Percentiles rank a stretch among this genome's conserved stretches.
These are phyloP conservation scores for Chaetomiaceae sp. DNA, from an alignment of 2,329 filamentous ascomycete species.

Conservation along the genomic window DNA sequence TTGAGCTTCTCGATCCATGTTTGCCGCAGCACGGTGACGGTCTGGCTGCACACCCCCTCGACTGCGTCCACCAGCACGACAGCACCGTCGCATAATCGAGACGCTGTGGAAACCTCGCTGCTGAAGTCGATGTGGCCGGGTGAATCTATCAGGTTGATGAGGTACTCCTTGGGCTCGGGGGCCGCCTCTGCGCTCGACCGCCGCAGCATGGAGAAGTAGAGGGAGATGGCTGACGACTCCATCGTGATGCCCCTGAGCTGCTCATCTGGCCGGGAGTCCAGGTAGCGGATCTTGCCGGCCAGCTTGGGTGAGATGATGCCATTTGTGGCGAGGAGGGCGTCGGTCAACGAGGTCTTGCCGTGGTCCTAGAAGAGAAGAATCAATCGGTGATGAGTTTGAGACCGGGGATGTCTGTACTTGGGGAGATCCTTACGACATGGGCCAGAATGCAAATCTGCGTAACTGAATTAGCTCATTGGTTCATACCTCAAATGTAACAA, in stretches of 20 bases:
- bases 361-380: slow-evolving; percentile 57
- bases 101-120: slow-evolving; percentile 94
- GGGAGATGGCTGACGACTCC: slow-evolving; percentile 96
- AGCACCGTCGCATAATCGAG: slow-evolving; percentile 87
- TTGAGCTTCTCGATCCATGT: slow-evolving; percentile 95
- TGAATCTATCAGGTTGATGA: slow-evolving; percentile 97
- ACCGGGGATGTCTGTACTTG: neutral
- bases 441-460: slow-evolving; percentile 80
- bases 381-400: slow-evolving; percentile 1
- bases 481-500: too few species aligned
- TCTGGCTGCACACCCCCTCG: slow-evolving; percentile 97
- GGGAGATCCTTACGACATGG: slow-evolving; percentile 53
- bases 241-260: slow-evolving; percentile 98
- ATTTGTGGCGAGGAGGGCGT: slow-evolving; percentile 94
- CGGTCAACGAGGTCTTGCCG: slow-evolving; percentile 95
- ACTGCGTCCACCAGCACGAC: slow-evolving; percentile 94
- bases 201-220: slow-evolving; percentile 89
- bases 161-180: slow-evolving; percentile 76
- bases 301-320: slow-evolving; percentile 98
- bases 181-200: slow-evolving; percentile 60
- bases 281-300: slow-evolving; percentile 94
- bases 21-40: slow-evolving; percentile 90
- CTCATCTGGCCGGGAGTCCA: slow-evolving; percentile 93
- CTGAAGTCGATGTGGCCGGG: slow-evolving; percentile 98
- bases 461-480: too few species aligned